Evolutionary conservation across 768 basidiomycete species (phyloP).

Genomic region (Hygrophoropsis aurantiaca): DNA sequence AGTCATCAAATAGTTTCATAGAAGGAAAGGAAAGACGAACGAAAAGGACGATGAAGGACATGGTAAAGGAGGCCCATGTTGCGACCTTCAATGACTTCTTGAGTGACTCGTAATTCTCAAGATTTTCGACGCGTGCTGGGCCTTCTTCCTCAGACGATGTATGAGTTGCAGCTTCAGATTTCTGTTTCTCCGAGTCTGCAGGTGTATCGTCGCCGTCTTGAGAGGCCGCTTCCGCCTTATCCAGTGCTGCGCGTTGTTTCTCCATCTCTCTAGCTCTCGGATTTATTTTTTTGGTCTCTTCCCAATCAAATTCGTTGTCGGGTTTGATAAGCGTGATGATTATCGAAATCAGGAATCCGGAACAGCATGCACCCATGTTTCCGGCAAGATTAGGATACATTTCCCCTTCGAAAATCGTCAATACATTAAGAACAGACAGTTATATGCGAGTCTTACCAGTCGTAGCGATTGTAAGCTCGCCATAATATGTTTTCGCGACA

Average conservation of each 20-base stretch:
- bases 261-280: conserved; percentile 11
- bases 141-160: conserved; percentile 5
- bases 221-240: conserved; percentile 3
- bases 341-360: conserved; percentile 12
- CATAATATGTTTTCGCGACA: conserved; percentile 15
- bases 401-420: conserved; percentile 6
- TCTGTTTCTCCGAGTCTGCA: conserved; percentile 9
- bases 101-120: conserved; percentile 7
- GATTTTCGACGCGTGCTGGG: not conserved
- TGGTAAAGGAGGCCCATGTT: conserved; percentile 10
- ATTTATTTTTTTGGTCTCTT: conserved; percentile 15
- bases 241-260: not conserved
- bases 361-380: conserved; percentile 15
- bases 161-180: conserved; percentile 5
- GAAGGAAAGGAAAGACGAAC: conserved; percentile 1
- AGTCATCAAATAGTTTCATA: not conserved
- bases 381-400: conserved; percentile 17
- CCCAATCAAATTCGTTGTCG: conserved; percentile 18
- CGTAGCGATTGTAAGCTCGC: conserved; percentile 12
- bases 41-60: conserved; percentile 16
- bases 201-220: conserved; percentile 1
- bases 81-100: conserved; percentile 12
- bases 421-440: not conserved
- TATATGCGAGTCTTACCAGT: conserved; percentile 6
- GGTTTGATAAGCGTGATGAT: conserved; percentile 16